Conservation (phyloP, 2,329 filamentous ascomycete species). For the Arthrobotrys sinensis region DNA sequence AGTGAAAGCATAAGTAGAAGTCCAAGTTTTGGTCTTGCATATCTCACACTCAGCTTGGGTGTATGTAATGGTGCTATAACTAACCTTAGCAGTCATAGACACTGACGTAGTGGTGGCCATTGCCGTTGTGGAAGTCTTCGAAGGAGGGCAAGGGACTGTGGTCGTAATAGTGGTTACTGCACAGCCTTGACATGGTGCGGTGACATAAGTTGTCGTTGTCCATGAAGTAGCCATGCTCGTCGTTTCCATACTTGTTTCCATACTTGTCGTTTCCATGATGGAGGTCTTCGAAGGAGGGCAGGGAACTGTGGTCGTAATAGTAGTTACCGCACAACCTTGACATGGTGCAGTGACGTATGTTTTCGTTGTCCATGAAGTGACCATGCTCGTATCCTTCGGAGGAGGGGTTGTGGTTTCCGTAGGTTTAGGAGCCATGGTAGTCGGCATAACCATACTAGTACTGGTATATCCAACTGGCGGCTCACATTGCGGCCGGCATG, state of each 20-base stretch:
- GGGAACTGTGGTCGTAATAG: conserved; percentile 15
- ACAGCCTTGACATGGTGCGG: neutral
- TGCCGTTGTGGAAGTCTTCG: neutral
- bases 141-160: conserved; percentile 4
- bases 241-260: too few relatives aligned
- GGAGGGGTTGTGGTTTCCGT: neutral
- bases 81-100: too few relatives aligned
- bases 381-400: neutral
- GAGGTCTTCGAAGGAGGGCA: neutral
- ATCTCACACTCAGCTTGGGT: too few relatives aligned
- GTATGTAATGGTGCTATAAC: too few relatives aligned
- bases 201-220: conserved; percentile 11
- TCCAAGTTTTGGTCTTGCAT: too few relatives aligned
- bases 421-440: neutral
- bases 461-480: conserved; percentile 26
- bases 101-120: neutral
- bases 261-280: neutral
- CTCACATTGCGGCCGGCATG: conserved; percentile 26
- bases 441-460: neutral
- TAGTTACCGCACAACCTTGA: neutral
- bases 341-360: conserved; percentile 7
- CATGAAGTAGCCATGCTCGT: neutral
- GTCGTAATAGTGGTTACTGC: neutral
- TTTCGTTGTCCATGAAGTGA: conserved; percentile 6
- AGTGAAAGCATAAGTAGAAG: too few relatives aligned